Conservation (phyloP, 2,329 filamentous ascomycete species). For the Exophiala sp. region DNA sequence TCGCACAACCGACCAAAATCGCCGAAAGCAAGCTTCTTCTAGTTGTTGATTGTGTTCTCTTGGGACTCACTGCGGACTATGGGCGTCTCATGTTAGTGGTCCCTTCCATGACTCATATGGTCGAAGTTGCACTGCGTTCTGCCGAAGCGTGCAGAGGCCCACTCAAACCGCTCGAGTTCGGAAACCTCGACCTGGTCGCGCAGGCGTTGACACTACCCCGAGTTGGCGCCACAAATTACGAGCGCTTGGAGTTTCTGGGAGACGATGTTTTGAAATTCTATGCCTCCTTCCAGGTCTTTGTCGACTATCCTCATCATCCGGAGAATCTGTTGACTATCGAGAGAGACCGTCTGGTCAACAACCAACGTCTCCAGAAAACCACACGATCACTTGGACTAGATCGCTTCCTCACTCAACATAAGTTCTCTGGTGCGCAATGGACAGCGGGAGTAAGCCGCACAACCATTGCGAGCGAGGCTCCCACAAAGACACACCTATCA, state of each 20-base stretch:
- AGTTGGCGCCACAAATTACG: conserved; percentile 57
- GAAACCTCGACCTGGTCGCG: conserved; percentile 10
- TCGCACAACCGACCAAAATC: background rate
- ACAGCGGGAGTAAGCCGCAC: conserved; percentile 44
- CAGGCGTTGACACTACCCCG: conserved; percentile 17
- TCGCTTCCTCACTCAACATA: conserved; percentile 65
- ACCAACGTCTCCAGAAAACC: conserved; percentile 66
- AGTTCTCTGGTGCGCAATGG: conserved; percentile 72
- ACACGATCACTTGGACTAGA: conserved; percentile 64
- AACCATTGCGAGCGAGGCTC: background rate
- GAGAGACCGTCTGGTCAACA: conserved; percentile 70
- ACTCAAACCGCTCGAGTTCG: conserved; percentile 11
- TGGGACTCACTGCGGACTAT: conserved; percentile 22
- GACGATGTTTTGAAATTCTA: conserved; percentile 78
- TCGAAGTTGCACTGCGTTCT: conserved; percentile 20
- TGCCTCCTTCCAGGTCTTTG: conserved; percentile 63
- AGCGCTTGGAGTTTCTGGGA: conserved; percentile 81
- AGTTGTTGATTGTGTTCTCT: conserved; percentile 17
- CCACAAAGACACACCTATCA: conserved; percentile 50
- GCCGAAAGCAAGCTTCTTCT: background rate
- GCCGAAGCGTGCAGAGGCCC: conserved; percentile 14
- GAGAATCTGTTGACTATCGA: conserved; percentile 70
- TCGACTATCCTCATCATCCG: conserved; percentile 61
- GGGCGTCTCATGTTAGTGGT: conserved; percentile 19
- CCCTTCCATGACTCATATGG: conserved; percentile 26